Conservation (phyloP, 2,329 filamentous ascomycete genomes). For the Nigrospora osmanthi region DNA sequence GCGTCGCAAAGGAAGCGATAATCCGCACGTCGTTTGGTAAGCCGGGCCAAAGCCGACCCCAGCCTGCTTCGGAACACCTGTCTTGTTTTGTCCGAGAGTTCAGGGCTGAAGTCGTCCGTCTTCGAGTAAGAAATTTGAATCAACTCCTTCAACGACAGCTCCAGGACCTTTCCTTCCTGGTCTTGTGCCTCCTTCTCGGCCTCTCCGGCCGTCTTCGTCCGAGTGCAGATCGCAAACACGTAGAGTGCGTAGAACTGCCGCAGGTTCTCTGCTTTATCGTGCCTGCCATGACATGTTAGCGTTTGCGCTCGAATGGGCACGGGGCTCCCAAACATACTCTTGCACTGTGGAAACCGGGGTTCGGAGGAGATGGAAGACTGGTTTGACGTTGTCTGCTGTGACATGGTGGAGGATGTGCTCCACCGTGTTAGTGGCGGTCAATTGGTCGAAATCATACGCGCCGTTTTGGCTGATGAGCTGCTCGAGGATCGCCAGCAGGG, state of each 20-base stretch:
- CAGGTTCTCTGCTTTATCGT: constrained; percentile 28
- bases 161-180: constrained; percentile 26
- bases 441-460: constrained; percentile 73
- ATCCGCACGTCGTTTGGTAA: constrained; percentile 45
- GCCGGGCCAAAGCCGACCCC: constrained; percentile 48
- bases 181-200: constrained; percentile 12
- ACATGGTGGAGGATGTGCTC: constrained; percentile 63
- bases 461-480: constrained; percentile 65
- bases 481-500: constrained; percentile 53
- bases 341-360: constrained; percentile 30
- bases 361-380: constrained; percentile 39
- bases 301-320: neutral
- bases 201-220: constrained; percentile 21
- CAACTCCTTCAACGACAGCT: constrained; percentile 41
- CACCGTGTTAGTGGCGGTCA: constrained; percentile 78
- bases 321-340: constrained; percentile 24
- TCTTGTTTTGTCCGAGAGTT: constrained; percentile 43
- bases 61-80: constrained; percentile 49
- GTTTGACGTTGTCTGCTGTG: constrained; percentile 46
- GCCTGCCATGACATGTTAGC: neutral
- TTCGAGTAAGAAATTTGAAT: constrained; percentile 47
- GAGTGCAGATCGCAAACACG: constrained; percentile 41
- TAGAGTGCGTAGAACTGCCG: constrained; percentile 46
- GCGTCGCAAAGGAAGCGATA: constrained; percentile 45
- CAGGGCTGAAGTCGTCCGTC: constrained; percentile 30